A percentile compares a stretch with the other conserved stretches of the same genome.
These are phyloP conservation scores for Fusarium penzigii DNA, from an alignment of 2,329 filamentous ascomycete species.

Conservation along the genomic window DNA sequence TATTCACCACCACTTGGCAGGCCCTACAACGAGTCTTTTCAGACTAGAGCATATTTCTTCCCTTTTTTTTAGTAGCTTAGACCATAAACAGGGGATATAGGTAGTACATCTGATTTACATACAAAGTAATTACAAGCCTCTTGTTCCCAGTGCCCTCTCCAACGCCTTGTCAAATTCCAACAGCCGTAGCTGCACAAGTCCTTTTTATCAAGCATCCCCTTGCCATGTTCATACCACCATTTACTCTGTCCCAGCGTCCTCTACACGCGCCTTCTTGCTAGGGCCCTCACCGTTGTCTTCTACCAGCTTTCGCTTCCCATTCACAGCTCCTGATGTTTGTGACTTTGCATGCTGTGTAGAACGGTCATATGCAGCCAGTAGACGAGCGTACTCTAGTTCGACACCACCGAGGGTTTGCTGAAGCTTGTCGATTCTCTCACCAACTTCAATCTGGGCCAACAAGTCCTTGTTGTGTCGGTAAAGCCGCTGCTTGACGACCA, in stretches of 20 bases:
- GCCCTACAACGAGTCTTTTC: conserved; percentile 14
- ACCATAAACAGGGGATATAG: conserved; percentile 28
- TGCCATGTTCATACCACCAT: background rate
- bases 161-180: conserved; percentile 12
- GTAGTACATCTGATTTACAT: conserved; percentile 18
- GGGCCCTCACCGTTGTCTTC: conserved; percentile 28
- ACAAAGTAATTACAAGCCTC: conserved; percentile 20
- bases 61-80: conserved; percentile 27
- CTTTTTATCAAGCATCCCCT: conserved; percentile 2
- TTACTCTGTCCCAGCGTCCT: conserved; percentile 29
- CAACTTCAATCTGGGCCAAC: conserved; percentile 67
- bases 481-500: conserved; percentile 75
- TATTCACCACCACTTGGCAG: conserved; percentile 15
- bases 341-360: conserved; percentile 30
- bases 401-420: conserved; percentile 69
- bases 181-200: background rate
- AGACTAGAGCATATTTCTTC: conserved; percentile 20
- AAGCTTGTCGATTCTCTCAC: conserved; percentile 71
- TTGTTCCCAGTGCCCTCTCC: conserved; percentile 8
- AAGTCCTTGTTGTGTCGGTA: conserved; percentile 74
- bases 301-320: conserved; percentile 50
- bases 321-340: conserved; percentile 15
- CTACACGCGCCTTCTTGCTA: conserved; percentile 49
- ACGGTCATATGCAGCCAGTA: conserved; percentile 54
- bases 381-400: conserved; percentile 70